These are phyloP conservation scores for Lactifluus subvellereus DNA, from an alignment of 768 basidiomycete species.

Conservation along the genomic window DNA sequence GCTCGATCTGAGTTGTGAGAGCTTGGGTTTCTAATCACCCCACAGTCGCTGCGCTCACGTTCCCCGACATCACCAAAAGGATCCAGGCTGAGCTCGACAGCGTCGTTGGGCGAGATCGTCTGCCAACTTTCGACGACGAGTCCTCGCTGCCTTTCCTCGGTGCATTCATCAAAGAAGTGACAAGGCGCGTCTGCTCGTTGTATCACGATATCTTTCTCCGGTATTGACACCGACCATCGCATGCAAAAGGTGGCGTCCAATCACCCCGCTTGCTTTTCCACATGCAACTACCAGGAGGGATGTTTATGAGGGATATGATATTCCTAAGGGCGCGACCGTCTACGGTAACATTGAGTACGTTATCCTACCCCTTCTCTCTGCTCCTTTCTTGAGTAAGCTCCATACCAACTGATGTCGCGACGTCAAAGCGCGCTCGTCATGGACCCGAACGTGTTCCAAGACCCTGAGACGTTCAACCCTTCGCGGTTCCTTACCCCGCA, in stretches of 20 bases:
- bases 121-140: constrained; percentile 23
- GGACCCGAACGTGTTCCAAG: constrained; percentile 24
- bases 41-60: constrained; percentile 7
- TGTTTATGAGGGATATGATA: constrained; percentile 13
- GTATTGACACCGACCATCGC: background rate
- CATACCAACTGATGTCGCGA: background rate
- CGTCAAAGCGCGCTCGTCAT: constrained; percentile 18
- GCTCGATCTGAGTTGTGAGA: background rate
- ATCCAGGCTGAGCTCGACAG: constrained; percentile 23
- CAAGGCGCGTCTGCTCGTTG: background rate
- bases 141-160: constrained; percentile 13
- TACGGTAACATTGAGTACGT: constrained; percentile 15
- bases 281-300: constrained; percentile 8
- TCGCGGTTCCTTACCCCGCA: constrained; percentile 25
- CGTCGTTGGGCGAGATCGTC: constrained; percentile 18
- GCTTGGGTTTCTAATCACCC: background rate
- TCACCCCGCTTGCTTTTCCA: constrained; percentile 9
- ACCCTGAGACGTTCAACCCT: constrained; percentile 26
- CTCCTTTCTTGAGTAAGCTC: background rate
- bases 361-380: background rate
- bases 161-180: constrained; percentile 24
- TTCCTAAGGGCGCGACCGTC: constrained; percentile 10
- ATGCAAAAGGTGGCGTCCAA: constrained; percentile 8
- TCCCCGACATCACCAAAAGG: constrained; percentile 18
- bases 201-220: background rate